Evolutionary conservation across 2,329 filamentous ascomycete genomes (phyloP).

Genomic region (Scopulariopsis brevicaulis): DNA sequence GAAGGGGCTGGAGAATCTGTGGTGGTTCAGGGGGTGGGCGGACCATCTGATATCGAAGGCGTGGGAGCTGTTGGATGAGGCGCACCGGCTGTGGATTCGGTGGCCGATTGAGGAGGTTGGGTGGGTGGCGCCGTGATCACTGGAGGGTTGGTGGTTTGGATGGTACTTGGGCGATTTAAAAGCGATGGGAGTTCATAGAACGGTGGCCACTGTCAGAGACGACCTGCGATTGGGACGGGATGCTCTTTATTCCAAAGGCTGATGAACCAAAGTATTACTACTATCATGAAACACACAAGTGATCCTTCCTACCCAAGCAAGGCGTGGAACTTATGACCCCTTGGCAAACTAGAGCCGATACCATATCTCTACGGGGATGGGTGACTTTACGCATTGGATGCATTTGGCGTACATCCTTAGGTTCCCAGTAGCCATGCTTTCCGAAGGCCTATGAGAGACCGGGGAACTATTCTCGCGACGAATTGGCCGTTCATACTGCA

Average conservation of each 20-base stretch:
- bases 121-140: constrained; percentile 10
- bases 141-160: neutral
- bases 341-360: too few species aligned
- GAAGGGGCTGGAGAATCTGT: constrained; percentile 18
- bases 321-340: too few species aligned
- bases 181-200: neutral
- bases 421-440: too few species aligned
- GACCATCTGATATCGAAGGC: constrained; percentile 19
- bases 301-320: too few species aligned
- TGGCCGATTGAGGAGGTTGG: constrained; percentile 9
- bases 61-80: constrained; percentile 21
- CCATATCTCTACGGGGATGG: too few species aligned
- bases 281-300: too few species aligned
- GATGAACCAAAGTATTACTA: too few species aligned
- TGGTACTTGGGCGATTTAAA: neutral
- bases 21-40: constrained; percentile 25
- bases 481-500: too few species aligned
- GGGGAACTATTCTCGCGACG: too few species aligned
- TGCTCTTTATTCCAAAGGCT: neutral
- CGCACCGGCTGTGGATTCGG: constrained; percentile 21
- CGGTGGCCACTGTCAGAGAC: neutral
- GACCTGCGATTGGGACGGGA: neutral
- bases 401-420: too few species aligned
- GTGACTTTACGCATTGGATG: too few species aligned
- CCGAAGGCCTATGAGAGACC: too few species aligned